phyloP scores from a whole-genome alignment of 441 rosid genomes.

The Gossypium armourianum region DNA sequence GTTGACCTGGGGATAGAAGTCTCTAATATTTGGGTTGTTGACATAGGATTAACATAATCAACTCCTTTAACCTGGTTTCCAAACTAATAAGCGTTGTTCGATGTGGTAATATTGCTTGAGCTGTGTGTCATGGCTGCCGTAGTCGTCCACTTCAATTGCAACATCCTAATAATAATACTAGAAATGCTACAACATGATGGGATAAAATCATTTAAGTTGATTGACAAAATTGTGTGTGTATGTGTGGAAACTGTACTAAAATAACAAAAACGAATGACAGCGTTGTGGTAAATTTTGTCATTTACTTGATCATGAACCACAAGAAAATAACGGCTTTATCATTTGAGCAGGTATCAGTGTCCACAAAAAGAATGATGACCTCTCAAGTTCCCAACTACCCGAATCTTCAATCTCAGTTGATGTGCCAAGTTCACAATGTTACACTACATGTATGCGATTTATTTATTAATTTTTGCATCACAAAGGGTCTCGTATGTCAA shows the following conservation, averaged over 20 bases:
- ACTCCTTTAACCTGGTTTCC: too few species aligned
- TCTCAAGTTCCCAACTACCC: conserved; percentile 87
- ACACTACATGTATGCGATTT: conserved; percentile 55
- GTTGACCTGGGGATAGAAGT: background rate
- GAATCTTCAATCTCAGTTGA: conserved; percentile 72
- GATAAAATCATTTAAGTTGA: background rate
- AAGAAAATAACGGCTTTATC: background rate
- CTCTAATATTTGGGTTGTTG: background rate
- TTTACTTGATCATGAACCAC: background rate
- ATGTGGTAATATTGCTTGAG: too few species aligned
- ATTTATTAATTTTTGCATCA: background rate
- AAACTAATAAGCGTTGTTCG: too few species aligned
- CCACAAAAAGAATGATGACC: conserved; percentile 76
- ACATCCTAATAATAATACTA: too few species aligned
- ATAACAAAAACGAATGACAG: background rate
- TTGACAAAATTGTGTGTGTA: background rate
- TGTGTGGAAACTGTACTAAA: background rate
- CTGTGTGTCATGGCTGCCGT: background rate
- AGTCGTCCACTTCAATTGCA: background rate
- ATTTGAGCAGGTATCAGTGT: conserved; percentile 57
- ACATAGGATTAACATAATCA: too few species aligned
- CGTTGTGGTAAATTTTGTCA: background rate
- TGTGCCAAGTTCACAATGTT: conserved; percentile 94
- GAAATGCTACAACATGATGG: too few species aligned
- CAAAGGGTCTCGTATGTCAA: conserved; percentile 37